Conservation (phyloP, 2,329 filamentous ascomycete species). For the Fusarium nematophilum region DNA sequence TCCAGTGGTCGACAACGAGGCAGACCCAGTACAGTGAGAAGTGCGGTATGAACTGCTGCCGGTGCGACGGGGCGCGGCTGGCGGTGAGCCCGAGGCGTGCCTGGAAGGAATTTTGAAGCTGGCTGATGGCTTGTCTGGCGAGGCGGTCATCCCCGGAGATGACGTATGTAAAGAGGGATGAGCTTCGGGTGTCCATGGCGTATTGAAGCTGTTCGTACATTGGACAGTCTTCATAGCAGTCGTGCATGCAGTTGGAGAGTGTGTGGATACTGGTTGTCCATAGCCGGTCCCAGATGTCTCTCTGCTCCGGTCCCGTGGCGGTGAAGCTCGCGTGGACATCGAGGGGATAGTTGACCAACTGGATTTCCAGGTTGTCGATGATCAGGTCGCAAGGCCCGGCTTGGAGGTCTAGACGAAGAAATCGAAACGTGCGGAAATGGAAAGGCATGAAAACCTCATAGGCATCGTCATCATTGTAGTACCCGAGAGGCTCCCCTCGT, state of each 20-base stretch:
- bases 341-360: conserved; percentile 5
- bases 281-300: conserved; percentile 2
- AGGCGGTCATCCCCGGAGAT: conserved; percentile 46
- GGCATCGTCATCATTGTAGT: background rate
- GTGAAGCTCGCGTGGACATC: background rate
- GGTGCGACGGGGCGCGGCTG: conserved; percentile 49
- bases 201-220: conserved; percentile 50
- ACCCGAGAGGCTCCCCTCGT: background rate
- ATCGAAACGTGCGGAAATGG: too few species aligned
- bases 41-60: conserved; percentile 48
- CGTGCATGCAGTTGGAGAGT: conserved; percentile 38
- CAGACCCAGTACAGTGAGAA: conserved; percentile 52
- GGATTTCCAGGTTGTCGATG: background rate
- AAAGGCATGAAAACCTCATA: conserved; percentile 20
- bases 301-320: background rate
- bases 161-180: conserved; percentile 44
- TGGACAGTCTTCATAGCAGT: conserved; percentile 48
- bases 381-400: background rate
- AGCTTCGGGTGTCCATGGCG: conserved; percentile 43
- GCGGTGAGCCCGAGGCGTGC: conserved; percentile 45
- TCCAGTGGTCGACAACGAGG: conserved; percentile 49
- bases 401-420: conserved; percentile 8
- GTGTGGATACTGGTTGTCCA: conserved; percentile 35
- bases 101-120: conserved; percentile 36
- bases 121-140: conserved; percentile 44